Evolutionary conservation across 2,329 filamentous ascomycete genomes (phyloP).

Genomic region (Penicillium sp.): DNA sequence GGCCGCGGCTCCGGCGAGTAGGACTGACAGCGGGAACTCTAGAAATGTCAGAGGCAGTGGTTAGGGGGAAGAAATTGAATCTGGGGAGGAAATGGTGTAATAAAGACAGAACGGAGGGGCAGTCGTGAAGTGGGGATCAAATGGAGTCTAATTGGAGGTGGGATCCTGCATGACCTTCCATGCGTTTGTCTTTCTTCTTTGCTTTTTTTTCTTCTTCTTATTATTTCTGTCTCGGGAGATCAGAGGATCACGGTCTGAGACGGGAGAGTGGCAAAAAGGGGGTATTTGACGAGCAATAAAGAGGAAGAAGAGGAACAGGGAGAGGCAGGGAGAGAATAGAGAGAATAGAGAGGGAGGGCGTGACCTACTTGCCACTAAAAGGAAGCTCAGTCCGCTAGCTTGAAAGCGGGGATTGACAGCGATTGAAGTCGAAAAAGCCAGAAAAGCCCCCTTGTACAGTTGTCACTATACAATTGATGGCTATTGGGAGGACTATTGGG

Average conservation of each 20-base stretch:
- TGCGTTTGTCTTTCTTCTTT: constrained; percentile 4
- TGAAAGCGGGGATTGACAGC: neutral
- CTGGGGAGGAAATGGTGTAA: neutral
- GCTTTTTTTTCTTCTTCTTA: neutral
- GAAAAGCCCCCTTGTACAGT: neutral
- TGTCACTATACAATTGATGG: neutral
- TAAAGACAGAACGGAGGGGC: constrained; percentile 5
- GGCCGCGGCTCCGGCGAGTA: constrained; percentile 30
- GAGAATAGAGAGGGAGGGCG: neutral
- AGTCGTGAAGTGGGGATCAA: constrained; percentile 7
- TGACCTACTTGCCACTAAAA: neutral
- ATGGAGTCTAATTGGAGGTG: constrained; percentile 11
- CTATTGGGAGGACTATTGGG: constrained; percentile 1
- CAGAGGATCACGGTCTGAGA: too few species aligned
- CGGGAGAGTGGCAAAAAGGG: neutral
- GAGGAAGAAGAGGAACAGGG: neutral
- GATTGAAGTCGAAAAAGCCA: neutral
- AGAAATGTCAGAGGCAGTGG: neutral
- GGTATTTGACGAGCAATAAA: neutral
- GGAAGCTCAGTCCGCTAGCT: constrained; percentile 1
- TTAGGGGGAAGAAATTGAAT: neutral
- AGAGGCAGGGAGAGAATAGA: neutral
- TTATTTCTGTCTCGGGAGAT: neutral
- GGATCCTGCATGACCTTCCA: constrained; percentile 6
- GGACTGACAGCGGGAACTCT: constrained; percentile 36